Evolutionary conservation across 257 asterid species (phyloP), one percentile per base, ranked within the genome.

Genomic region (Galeopsis tetrahit): DNA sequence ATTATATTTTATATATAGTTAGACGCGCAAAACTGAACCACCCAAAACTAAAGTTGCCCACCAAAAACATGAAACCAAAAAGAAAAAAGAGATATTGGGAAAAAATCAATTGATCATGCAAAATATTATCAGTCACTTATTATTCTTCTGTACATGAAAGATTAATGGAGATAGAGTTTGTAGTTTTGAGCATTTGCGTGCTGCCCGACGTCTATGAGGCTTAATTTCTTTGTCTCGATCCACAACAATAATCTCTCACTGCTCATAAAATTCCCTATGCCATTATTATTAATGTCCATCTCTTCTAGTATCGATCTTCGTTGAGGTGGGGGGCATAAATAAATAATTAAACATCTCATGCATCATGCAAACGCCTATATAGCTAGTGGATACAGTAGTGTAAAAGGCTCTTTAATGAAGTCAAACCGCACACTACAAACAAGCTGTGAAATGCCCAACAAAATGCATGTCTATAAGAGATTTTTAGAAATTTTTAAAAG

Each of bases 221-320:
- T n/a, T n/a, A n/a, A n/a, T 87, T 90, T 74, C 85, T 76, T 51
- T 85, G 85, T 78, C 86, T n/a, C n/a, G n/a, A n/a, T 83, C 96
- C 98, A 90, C 36, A 87, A 79, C 68, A n/a, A n/a, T n/a, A 88
- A 74, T 62, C 80, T 78, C 74, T 70, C 88, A 35, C 76, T 72
- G 8, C 81, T 73, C 55, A 84, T 73, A 15, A 64, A 38, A 68
- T 55, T 70, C 42, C 78, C 75, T 38, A 77, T 34, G 28, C 51
- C n/a, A n/a, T n/a, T 51, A 57, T 68, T 82, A 64, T 49, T 59
- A 35, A 60, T 57, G 39, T 73, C 82, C 70, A 43, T 66, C 6
- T 40, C 81, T 74, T 31, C 74, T 7, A 59, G 34, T 56, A n/a
- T n/a, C n/a, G n/a, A 7, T 15, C 77, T 34, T 69, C 65, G 72